These are phyloP conservation scores for Diaporthe amygdali DNA, from an alignment of 2,329 filamentous ascomycete species.

Conservation along the genomic window DNA sequence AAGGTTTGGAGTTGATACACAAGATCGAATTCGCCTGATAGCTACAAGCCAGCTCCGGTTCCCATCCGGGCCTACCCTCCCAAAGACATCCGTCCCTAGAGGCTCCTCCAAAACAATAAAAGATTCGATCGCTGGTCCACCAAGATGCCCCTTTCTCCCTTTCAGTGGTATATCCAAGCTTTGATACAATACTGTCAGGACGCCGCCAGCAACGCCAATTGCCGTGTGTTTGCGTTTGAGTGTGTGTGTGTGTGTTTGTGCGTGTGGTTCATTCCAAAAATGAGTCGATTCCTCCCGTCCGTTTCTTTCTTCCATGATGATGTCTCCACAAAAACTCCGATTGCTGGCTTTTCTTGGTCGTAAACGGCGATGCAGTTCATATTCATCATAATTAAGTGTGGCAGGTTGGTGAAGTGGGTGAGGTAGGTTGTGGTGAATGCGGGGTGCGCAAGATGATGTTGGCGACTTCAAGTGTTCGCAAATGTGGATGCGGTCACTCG, in stretches of 20 bases:
- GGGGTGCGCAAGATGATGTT: not conserved
- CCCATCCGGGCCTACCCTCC: not conserved
- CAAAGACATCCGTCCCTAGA: not conserved
- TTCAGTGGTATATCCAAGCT: slow-evolving; percentile 23
- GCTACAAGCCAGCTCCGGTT: not conserved
- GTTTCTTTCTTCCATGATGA: not conserved
- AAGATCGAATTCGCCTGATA: not conserved
- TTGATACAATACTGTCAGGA: slow-evolving; percentile 22
- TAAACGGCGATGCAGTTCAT: slow-evolving; percentile 24
- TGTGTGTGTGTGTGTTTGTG: not conserved
- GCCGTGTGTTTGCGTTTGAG: slow-evolving; percentile 14
- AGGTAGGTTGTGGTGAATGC: not conserved
- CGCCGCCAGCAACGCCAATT: slow-evolving; percentile 27
- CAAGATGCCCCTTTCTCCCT: slow-evolving; percentile 3
- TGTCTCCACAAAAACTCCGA: slow-evolving; percentile 21
- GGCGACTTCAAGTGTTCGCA: not conserved
- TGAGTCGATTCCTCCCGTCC: slow-evolving; percentile 10
- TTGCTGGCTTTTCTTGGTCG: slow-evolving; percentile 16
- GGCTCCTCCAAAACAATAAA: not conserved
- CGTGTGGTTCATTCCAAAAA: slow-evolving; percentile 13
- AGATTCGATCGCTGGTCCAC: slow-evolving; percentile 18
- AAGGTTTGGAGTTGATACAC: not conserved
- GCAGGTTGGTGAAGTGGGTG: not conserved
- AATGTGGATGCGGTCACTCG: not conserved
- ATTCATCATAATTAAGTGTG: slow-evolving; percentile 23